Conservation (phyloP, 805 yeast species). For the Saturnispora besseyi region DNA sequence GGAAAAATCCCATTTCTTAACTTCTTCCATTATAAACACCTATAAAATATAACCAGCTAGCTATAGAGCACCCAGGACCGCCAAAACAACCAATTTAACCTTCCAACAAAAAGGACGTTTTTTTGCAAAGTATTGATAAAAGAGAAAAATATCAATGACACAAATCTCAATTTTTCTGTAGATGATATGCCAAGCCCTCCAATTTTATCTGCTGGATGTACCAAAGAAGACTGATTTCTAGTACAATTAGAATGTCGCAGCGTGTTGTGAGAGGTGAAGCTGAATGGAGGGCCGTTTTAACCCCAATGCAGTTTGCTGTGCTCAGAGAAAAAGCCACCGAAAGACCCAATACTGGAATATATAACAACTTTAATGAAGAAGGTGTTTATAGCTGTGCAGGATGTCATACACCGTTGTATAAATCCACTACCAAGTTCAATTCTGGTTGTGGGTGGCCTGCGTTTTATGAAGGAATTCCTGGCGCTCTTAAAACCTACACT, state of each 20-base stretch:
- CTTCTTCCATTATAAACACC: neutral
- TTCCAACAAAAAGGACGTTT: neutral
- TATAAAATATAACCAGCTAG: neutral
- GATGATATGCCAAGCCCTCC: neutral
- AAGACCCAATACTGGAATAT: slow-evolving; percentile 56
- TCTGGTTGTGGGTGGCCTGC: slow-evolving; percentile 99
- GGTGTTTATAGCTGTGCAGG: slow-evolving; percentile 85
- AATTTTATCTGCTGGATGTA: neutral
- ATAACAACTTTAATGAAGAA: slow-evolving; percentile 35
- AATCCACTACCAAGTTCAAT: slow-evolving; percentile 71
- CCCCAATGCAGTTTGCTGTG: slow-evolving; percentile 71
- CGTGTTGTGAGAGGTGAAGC: slow-evolving; percentile 27
- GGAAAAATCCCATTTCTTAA: neutral
- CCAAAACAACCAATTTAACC: neutral
- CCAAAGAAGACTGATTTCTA: neutral
- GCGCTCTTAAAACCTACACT: slow-evolving; percentile 50
- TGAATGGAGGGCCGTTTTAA: slow-evolving; percentile 75
- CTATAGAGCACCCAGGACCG: neutral
- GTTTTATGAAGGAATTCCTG: slow-evolving; percentile 82
- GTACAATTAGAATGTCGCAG: neutral
- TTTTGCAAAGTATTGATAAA: neutral
- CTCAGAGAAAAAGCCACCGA: slow-evolving; percentile 71
- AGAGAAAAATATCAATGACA: neutral
- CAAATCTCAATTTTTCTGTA: neutral
- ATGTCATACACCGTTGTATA: slow-evolving; percentile 72